Evolutionary conservation across 164 flowering plant species (phyloP), one percentile per base, ranked within the genome.

Genomic region (Paratinospora sagittata): DNA sequence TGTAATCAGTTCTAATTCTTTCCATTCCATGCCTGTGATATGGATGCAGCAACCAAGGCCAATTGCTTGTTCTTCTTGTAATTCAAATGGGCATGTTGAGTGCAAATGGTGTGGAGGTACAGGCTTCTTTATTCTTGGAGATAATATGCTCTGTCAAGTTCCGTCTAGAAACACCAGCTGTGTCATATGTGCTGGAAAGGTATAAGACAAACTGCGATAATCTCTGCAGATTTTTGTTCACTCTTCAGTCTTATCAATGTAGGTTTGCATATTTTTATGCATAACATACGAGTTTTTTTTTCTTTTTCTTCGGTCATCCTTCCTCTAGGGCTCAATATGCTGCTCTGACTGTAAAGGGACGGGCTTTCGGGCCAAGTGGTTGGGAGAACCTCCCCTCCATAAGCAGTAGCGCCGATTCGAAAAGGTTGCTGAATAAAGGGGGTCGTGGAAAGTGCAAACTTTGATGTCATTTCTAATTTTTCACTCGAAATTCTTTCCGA

Each of bases 81-180:
- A 86, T 74, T 84, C 97, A 37, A 85, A 87, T 23, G 98, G 98
- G 14, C 83, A 83, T 75, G 87, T 95, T 13, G 98, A 95, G 76
- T 92, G 98, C 85, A 88, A 95, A 79, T 95, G 98, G 97, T 95
- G 97, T 72, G 79, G 77, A 34, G 98, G 98, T 41, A 92, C 98
- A 23, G 97, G 97, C 36, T 95, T 92, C 82, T 95, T 95, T 73
- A 86, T 95, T 34, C 81, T 95, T 60, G 98, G 98, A 16, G 91
- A 95, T 73, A 92, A 91, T 80, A 92, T 92, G 97, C 96, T 94
- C 45, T 94, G 97, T 65, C 84, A 90, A 86, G 96, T 90, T 24
- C 96, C 92, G 62, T 92, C 97, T 11, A 85, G 89, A 76, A 89
- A 84, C 84, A 86, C 89, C 8, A 83, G 77, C 62, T 95, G 98